Conservation (phyloP, 371 early-diverging fungal species). For the Mucor plumbeus region DNA sequence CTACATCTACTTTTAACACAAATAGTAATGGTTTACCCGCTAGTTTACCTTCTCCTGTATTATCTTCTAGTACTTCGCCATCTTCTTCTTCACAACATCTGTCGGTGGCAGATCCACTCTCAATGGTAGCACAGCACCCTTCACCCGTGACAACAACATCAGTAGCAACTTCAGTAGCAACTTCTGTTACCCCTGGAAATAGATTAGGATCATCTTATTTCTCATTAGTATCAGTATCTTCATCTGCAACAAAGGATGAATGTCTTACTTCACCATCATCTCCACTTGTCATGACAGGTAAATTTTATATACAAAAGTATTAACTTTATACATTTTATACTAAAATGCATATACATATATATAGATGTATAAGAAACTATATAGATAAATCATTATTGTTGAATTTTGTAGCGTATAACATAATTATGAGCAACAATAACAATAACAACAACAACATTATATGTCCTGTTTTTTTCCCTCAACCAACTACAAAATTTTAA, state of each 20-base stretch:
- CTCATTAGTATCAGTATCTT: slow-evolving; percentile 6
- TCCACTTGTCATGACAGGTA: slow-evolving; percentile 13
- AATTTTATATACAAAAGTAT: background rate
- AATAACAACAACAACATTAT: too few relatives aligned
- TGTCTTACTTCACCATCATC: slow-evolving; percentile 21
- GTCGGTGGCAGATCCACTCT: background rate
- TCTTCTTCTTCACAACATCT: background rate
- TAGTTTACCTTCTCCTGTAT: background rate
- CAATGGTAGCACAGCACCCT: slow-evolving; percentile 1
- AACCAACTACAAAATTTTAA: too few relatives aligned
- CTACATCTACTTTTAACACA: background rate
- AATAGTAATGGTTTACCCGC: background rate
- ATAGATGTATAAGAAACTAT: background rate
- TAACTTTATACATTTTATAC: background rate
- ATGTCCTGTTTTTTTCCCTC: too few relatives aligned
- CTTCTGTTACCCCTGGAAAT: slow-evolving; percentile 20
- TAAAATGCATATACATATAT: too few relatives aligned
- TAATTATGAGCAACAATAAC: too few relatives aligned
- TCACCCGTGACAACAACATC: slow-evolving; percentile 9
- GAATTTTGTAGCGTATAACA: too few relatives aligned
- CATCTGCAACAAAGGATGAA: slow-evolving; percentile 5
- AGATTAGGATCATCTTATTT: slow-evolving; percentile 22
- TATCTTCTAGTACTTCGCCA: background rate
- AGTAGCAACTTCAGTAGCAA: slow-evolving; percentile 8
- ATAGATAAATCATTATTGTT: too few relatives aligned